Evolutionary conservation across 768 basidiomycete species (phyloP).

Genomic region (Ramaria rubella): DNA sequence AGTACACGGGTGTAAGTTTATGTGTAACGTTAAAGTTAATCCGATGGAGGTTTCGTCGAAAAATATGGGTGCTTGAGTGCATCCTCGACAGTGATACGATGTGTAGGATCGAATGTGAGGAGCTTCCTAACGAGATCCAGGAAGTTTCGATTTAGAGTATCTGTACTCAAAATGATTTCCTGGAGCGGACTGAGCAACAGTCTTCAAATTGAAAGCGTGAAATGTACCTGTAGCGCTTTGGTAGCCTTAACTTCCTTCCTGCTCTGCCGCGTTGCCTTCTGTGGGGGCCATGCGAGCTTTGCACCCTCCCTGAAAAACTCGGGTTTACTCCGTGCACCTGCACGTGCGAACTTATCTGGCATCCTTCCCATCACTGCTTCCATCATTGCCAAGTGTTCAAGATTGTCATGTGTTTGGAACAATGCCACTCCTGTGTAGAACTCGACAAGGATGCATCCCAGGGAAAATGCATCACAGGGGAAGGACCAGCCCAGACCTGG

Average conservation of each 20-base stretch:
- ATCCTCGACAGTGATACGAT: conserved; percentile 81
- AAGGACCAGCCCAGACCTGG: conserved; percentile 96
- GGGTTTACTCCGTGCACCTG: conserved; percentile 72
- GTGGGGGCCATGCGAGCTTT: conserved; percentile 88
- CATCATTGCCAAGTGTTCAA: conserved; percentile 99
- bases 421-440: conserved; percentile 96
- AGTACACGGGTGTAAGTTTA: not conserved
- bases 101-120: conserved; percentile 83
- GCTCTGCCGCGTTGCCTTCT: conserved; percentile 82
- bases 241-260: conserved; percentile 91
- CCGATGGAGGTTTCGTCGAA: conserved; percentile 21
- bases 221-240: conserved; percentile 58
- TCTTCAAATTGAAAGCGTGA: not conserved
- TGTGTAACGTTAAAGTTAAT: not conserved
- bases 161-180: conserved; percentile 81
- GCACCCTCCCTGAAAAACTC: conserved; percentile 88
- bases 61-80: conserved; percentile 89
- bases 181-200: conserved; percentile 24
- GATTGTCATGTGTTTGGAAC: conserved; percentile 99
- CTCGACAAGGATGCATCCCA: conserved; percentile 98
- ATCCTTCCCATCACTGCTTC: conserved; percentile 99
- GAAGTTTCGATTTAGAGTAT: conserved; percentile 72
- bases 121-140: conserved; percentile 82
- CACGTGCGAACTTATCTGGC: conserved; percentile 77
- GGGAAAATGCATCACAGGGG: conserved; percentile 96